These are phyloP conservation scores for Knufia petricola DNA, from an alignment of 2,329 filamentous ascomycete species.

Conservation along the genomic window DNA sequence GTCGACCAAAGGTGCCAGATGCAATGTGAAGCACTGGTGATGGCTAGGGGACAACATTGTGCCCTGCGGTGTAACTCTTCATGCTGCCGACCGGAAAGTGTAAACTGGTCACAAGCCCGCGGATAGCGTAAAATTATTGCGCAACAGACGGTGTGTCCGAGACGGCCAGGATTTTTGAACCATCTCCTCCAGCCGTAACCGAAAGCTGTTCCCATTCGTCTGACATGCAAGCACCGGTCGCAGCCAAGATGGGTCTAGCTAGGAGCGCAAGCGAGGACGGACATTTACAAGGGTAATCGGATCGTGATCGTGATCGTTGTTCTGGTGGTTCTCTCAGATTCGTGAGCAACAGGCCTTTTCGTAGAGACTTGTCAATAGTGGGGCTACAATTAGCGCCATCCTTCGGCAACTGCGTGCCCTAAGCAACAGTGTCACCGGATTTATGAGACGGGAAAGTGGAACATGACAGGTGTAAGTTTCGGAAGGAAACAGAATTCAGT, in stretches of 20 bases:
- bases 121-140: not conserved
- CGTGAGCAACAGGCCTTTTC: too few relatives aligned
- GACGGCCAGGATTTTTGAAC: not conserved
- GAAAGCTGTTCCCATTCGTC: not conserved
- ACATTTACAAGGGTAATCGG: not conserved
- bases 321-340: not conserved
- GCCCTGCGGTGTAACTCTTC: too few relatives aligned
- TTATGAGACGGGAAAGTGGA: not conserved
- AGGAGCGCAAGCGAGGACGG: not conserved
- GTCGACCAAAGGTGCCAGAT: too few relatives aligned
- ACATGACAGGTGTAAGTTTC: constrained; percentile 1
- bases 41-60: too few relatives aligned
- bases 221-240: not conserved
- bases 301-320: not conserved
- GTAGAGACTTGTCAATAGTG: too few relatives aligned
- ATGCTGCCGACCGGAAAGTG: too few relatives aligned
- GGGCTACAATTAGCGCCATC: not conserved
- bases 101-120: too few relatives aligned
- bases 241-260: not conserved
- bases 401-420: not conserved
- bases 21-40: too few relatives aligned
- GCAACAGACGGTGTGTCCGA: too few relatives aligned
- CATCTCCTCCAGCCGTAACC: not conserved
- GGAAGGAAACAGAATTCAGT: not conserved
- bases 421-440: not conserved